These are phyloP conservation scores for Triticum monococcum DNA, from an alignment of 176 grass and related monocot species.

Conservation along the genomic window DNA sequence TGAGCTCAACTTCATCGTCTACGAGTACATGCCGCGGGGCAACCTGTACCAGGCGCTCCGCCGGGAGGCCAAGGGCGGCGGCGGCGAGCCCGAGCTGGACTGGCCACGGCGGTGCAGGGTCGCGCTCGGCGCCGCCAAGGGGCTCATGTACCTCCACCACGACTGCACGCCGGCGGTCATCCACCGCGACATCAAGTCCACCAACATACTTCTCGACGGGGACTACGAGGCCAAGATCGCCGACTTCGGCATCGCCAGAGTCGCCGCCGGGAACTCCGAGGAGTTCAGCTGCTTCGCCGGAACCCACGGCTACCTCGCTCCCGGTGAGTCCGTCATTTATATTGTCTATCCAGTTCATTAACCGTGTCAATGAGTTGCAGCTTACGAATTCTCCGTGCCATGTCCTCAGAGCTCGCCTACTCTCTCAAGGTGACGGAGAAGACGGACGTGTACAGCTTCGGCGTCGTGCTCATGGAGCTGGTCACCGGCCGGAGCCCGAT, in stretches of 20 bases:
- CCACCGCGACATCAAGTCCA: conserved; percentile 89
- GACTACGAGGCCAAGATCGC: conserved; percentile 79
- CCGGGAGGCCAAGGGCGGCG: conserved; percentile 32
- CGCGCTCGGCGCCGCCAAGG: conserved; percentile 69
- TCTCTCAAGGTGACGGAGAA: conserved; percentile 75
- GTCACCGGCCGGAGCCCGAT: conserved; percentile 67
- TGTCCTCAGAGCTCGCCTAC: conserved; percentile 68
- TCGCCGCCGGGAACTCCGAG: conserved; percentile 39
- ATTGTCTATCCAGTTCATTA: too few species aligned
- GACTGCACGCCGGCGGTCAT: conserved; percentile 80
- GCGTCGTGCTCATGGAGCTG: conserved; percentile 83
- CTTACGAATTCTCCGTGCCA: background rate
- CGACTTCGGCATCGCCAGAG: conserved; percentile 85
- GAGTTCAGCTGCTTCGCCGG: conserved; percentile 72
- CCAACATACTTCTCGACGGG: conserved; percentile 79
- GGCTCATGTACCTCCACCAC: conserved; percentile 92
- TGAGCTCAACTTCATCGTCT: conserved; percentile 76
- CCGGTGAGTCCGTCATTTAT: conserved; percentile 35
- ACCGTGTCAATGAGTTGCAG: too few species aligned
- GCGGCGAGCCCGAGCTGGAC: conserved; percentile 38
- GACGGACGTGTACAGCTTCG: conserved; percentile 93
- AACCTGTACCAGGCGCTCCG: conserved; percentile 77
- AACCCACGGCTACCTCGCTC: conserved; percentile 90
- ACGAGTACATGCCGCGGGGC: conserved; percentile 87
- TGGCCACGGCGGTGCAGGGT: conserved; percentile 62